phyloP scores from a whole-genome alignment of 495 filamentous ascomycete genomes.

The Neurospora sp. region DNA sequence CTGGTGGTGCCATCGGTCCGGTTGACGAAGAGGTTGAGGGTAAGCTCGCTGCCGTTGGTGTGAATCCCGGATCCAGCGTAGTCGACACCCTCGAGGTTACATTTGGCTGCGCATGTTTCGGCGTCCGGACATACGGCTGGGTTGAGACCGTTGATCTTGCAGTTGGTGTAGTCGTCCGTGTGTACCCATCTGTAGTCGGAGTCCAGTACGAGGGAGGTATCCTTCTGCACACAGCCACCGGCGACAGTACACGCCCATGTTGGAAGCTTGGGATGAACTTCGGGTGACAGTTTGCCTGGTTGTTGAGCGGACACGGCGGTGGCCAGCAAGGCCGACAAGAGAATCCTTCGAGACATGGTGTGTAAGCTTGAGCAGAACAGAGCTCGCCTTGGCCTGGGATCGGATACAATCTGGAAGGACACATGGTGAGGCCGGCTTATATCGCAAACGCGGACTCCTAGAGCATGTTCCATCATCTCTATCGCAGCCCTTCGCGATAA shows the following conservation, averaged over 20 bases:
- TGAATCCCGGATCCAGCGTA: conserved; percentile 50
- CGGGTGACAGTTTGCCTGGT: conserved; percentile 6
- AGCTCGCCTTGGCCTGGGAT: not conserved
- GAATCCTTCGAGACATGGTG: not conserved
- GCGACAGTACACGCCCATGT: conserved; percentile 41
- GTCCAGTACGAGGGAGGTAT: conserved; percentile 48
- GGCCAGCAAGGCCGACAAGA: conserved; percentile 1
- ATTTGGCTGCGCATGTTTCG: conserved; percentile 44
- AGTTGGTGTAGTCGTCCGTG: conserved; percentile 41
- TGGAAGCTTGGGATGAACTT: conserved; percentile 41
- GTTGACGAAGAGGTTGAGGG: conserved; percentile 12
- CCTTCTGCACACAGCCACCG: conserved; percentile 40
- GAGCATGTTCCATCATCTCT: not conserved
- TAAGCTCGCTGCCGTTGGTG: conserved; percentile 33
- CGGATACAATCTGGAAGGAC: not conserved
- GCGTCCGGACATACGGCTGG: conserved; percentile 42
- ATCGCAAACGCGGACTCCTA: not conserved
- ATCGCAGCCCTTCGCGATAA: not conserved
- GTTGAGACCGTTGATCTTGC: conserved; percentile 47
- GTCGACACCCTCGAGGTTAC: conserved; percentile 51
- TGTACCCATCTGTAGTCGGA: conserved; percentile 58
- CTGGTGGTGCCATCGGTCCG: conserved; percentile 2
- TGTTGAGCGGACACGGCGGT: conserved; percentile 8
- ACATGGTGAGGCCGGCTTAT: not conserved
- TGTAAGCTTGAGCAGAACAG: not conserved